Percentiles rank a stretch among this genome's conserved stretches.
phyloP scores from a whole-genome alignment of 805 yeast species.

The Grigorovia transvaalensis region DNA sequence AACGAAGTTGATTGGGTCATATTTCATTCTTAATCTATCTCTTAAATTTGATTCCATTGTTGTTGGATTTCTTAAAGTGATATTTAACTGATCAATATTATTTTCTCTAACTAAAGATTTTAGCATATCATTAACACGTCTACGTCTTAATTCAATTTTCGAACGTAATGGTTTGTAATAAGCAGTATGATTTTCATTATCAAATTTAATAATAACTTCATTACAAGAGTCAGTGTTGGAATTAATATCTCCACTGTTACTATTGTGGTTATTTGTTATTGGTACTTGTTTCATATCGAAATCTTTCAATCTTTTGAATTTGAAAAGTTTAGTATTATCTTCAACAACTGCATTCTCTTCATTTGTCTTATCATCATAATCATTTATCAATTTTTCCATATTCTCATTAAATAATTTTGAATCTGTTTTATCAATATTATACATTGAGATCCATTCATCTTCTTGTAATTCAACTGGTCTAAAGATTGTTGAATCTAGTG shows the following conservation, averaged over 20 bases:
- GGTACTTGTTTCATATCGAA: conserved; percentile 57
- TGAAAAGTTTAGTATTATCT: conserved; percentile 43
- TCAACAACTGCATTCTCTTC: conserved; percentile 1
- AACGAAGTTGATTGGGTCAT: conserved; percentile 58
- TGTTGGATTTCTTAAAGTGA: conserved; percentile 52
- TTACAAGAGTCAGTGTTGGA: conserved; percentile 13
- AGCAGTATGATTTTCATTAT: conserved; percentile 45
- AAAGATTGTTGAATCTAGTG: conserved; percentile 52
- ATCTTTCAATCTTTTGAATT: conserved; percentile 61
- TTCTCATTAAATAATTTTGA: conserved; percentile 32
- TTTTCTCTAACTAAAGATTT: conserved; percentile 39
- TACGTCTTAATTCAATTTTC: conserved; percentile 70
- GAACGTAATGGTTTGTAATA: conserved; percentile 71
- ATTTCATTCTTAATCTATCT: conserved; percentile 49
- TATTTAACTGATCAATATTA: conserved; percentile 45
- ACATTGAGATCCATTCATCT: conserved; percentile 71
- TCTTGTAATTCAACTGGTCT: conserved; percentile 59
- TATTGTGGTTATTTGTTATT: neutral
- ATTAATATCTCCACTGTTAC: neutral
- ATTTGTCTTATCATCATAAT: conserved; percentile 6
- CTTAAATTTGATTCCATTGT: conserved; percentile 46
- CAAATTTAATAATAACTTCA: conserved; percentile 60
- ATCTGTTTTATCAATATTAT: conserved; percentile 39
- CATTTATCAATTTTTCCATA: conserved; percentile 30
- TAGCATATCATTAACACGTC: conserved; percentile 48